Evolutionary conservation across 306 rosid genomes (phyloP).

Genomic region (Psophocarpus tetragonolobus): DNA sequence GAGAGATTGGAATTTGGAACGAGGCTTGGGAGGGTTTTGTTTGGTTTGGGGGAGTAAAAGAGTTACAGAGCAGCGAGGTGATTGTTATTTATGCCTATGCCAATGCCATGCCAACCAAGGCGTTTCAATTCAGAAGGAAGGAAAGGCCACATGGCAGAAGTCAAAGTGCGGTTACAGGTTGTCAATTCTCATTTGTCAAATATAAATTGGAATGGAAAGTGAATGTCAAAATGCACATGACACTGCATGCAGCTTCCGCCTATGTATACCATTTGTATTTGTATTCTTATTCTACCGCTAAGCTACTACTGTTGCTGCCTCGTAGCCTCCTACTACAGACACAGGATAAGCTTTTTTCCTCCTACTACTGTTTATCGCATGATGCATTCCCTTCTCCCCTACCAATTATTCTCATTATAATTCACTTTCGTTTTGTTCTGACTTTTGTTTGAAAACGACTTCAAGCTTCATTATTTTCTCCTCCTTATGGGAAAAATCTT

Average conservation of each 20-base stretch:
- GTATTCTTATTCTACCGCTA: not conserved
- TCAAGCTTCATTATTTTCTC: not conserved
- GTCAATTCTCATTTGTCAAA: too few species aligned
- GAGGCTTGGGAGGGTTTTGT: not conserved
- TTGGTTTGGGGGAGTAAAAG: not conserved
- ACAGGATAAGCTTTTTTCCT: not conserved
- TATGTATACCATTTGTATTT: not conserved
- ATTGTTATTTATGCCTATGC: not conserved
- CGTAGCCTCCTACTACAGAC: not conserved
- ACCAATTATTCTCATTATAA: not conserved
- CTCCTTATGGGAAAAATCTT: not conserved
- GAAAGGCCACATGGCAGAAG: not conserved
- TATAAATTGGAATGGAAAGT: not conserved
- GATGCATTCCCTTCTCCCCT: not conserved
- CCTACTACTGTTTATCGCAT: not conserved
- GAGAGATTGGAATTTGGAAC: not conserved
- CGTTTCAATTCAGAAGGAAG: not conserved
- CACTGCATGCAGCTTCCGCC: not conserved
- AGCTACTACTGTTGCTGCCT: not conserved
- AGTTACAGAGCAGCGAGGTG: not conserved
- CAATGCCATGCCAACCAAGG: not conserved
- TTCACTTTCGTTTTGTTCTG: not conserved
- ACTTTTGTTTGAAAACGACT: not conserved
- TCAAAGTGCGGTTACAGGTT: conserved; percentile 31
- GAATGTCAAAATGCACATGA: conserved; percentile 12